Evolutionary conservation across 306 rosid species (phyloP).

Genomic region (Purshia tridentata): DNA sequence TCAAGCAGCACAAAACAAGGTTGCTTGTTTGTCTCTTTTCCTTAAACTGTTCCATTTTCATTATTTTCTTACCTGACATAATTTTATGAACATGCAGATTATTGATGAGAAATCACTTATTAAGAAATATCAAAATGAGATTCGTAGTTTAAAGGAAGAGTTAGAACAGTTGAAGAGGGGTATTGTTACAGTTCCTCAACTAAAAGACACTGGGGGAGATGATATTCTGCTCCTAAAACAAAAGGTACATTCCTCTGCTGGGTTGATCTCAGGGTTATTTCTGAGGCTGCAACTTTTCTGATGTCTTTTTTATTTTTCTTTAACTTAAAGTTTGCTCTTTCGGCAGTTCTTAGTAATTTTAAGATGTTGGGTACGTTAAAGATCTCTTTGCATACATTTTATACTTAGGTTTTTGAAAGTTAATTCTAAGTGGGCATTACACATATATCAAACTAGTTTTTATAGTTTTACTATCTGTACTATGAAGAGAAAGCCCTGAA

Average conservation of each 20-base stretch:
- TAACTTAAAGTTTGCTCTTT: too few relatives aligned
- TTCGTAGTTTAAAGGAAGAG: conserved; percentile 85
- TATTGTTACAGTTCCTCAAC: conserved; percentile 66
- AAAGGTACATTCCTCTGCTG: conserved; percentile 50
- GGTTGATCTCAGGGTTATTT: conserved; percentile 7
- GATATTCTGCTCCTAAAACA: conserved; percentile 83
- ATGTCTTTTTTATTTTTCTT: too few relatives aligned
- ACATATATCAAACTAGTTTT: too few relatives aligned
- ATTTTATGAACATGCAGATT: conserved; percentile 57
- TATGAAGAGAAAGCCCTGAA: too few relatives aligned
- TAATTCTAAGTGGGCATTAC: too few relatives aligned
- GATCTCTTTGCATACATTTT: too few relatives aligned
- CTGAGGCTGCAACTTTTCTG: background rate
- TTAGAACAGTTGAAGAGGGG: conserved; percentile 86
- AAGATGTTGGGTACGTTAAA: too few relatives aligned
- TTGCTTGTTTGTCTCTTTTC: conserved; percentile 12
- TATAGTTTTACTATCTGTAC: too few relatives aligned
- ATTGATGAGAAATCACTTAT: conserved; percentile 98
- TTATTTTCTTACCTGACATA: conserved; percentile 25
- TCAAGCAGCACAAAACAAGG: conserved; percentile 95
- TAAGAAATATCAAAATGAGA: conserved; percentile 95
- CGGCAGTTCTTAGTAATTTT: too few relatives aligned
- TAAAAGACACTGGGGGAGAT: conserved; percentile 63
- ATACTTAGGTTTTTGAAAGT: too few relatives aligned
- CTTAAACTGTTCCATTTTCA: background rate